Evolutionary conservation across 148 eudicot genomes (phyloP).

Genomic region (Vaccinium myrtillus): DNA sequence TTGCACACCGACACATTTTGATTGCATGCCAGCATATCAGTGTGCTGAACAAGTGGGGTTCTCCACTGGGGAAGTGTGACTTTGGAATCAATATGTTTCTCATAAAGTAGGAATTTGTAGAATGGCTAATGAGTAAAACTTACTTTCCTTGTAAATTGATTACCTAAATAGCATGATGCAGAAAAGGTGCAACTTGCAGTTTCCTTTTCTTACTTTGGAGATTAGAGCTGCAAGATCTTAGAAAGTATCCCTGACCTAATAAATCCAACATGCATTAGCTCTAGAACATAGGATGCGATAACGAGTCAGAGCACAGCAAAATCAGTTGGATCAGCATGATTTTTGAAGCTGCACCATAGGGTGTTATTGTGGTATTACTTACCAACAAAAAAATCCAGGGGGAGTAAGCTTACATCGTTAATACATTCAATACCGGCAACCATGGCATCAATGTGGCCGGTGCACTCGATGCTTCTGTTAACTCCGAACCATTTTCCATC

Average conservation of each 20-base stretch:
- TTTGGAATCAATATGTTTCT: not conserved
- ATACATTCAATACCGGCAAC: constrained; percentile 32
- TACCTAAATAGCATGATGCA: not conserved
- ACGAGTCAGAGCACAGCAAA: not conserved
- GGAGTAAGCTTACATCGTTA: constrained; percentile 20
- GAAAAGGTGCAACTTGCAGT: not conserved
- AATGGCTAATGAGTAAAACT: not conserved
- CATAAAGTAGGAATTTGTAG: not conserved
- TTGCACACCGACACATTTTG: not conserved
- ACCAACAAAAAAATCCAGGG: not conserved
- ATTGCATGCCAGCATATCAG: not conserved
- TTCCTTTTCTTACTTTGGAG: not conserved
- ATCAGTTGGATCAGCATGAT: not conserved
- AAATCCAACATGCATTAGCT: not conserved
- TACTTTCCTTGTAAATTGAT: not conserved
- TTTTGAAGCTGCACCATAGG: not conserved
- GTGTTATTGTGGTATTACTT: not conserved
- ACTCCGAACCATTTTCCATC: constrained; percentile 40
- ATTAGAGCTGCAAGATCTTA: not conserved
- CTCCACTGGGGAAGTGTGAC: not conserved
- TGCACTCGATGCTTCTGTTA: constrained; percentile 40
- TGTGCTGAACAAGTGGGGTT: not conserved
- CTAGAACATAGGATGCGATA: not conserved
- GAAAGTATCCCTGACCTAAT: not conserved
- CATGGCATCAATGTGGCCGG: constrained; percentile 30